Evolutionary conservation across 345 rosid species (phyloP).

Genomic region (Geranium brycei): DNA sequence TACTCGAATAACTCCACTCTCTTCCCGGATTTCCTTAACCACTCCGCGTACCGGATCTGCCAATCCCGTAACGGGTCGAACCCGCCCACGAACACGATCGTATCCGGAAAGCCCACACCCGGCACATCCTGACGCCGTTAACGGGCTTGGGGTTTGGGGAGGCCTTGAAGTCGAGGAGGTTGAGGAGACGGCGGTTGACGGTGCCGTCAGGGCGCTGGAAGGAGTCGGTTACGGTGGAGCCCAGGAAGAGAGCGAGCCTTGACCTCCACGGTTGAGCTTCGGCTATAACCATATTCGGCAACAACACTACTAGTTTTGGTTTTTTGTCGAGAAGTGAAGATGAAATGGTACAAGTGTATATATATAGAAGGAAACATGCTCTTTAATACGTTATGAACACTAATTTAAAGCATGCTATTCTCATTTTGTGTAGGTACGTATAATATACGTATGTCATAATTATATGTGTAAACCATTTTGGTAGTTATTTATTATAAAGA

Average conservation of each 20-base stretch:
- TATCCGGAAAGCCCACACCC: conserved; percentile 36
- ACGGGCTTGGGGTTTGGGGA: conserved; percentile 35
- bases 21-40: conserved; percentile 62
- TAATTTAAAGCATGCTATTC: no score
- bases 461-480: no score
- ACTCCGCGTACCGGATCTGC: conserved; percentile 57
- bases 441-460: no score
- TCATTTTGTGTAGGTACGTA: no score
- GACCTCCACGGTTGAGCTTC: conserved; percentile 24
- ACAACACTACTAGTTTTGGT: no score
- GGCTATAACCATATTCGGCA: neutral
- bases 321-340: no score
- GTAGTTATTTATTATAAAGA: no score
- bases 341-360: no score
- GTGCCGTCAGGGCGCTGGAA: conserved; percentile 44
- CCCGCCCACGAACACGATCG: conserved; percentile 39
- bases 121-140: conserved; percentile 37
- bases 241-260: conserved; percentile 25
- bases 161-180: conserved; percentile 34
- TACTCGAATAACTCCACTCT: conserved; percentile 47
- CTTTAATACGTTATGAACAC: no score
- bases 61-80: conserved; percentile 75
- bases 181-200: conserved; percentile 46
- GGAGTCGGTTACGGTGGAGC: conserved; percentile 27
- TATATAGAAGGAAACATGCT: no score